Evolutionary conservation across 1,139 yeast genomes (phyloP).

Genomic region (Magnusiomyces starmeri): DNA sequence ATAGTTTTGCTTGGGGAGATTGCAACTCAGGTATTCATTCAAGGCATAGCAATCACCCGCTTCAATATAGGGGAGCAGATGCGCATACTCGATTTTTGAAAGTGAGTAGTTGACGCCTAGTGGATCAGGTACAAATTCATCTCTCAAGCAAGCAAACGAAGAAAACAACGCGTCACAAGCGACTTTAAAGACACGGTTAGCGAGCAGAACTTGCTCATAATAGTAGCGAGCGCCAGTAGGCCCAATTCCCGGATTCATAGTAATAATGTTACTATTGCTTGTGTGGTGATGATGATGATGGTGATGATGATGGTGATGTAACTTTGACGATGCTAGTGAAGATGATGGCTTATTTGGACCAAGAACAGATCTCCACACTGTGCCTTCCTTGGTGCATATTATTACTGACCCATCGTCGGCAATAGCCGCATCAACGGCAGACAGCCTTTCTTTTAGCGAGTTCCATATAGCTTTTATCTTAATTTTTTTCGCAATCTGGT

Average conservation of each 20-base stretch:
- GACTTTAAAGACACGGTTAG: conserved; percentile 53
- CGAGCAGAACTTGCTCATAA: conserved; percentile 46
- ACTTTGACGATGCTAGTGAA: background rate
- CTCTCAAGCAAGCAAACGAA: conserved; percentile 63
- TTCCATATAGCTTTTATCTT: conserved; percentile 30
- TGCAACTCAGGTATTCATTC: background rate
- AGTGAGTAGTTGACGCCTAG: background rate
- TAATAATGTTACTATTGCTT: background rate
- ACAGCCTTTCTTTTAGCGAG: conserved; percentile 27
- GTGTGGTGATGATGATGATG: background rate
- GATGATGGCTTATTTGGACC: conserved; percentile 17
- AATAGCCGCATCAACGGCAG: conserved; percentile 54
- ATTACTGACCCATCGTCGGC: conserved; percentile 64
- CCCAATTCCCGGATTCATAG: background rate
- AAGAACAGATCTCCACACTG: conserved; percentile 39
- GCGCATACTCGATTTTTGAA: background rate
- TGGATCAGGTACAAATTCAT: conserved; percentile 36
- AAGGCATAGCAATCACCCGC: conserved; percentile 1
- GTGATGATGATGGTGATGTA: background rate
- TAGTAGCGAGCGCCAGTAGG: conserved; percentile 33
- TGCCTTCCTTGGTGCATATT: conserved; percentile 60
- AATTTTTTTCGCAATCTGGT: conserved; percentile 18
- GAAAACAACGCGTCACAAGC: conserved; percentile 59
- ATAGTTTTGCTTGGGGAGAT: background rate
- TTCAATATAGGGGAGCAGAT: background rate